A percentile compares a stretch with the other conserved stretches of the same genome.
These are phyloP conservation scores for Microdochium paspali DNA, from an alignment of 2,329 filamentous ascomycete species.

Conservation along the genomic window DNA sequence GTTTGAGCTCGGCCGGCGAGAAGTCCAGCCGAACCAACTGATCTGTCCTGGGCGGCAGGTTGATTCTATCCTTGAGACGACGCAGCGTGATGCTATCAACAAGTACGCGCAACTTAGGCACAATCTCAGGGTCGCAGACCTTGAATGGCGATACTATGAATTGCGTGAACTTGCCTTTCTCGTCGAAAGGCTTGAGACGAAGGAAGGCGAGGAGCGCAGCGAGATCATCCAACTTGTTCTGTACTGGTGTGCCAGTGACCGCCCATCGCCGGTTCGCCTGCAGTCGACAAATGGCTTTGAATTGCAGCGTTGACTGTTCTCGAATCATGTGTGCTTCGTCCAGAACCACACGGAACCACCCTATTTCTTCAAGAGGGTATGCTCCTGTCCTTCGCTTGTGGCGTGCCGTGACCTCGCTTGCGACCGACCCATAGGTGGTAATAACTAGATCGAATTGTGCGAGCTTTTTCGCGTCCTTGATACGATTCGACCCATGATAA, in stretches of 20 bases:
- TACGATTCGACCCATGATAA: slow-evolving; percentile 76
- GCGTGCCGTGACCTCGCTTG: slow-evolving; percentile 64
- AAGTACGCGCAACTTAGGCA: slow-evolving; percentile 77
- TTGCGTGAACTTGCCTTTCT: slow-evolving; percentile 63
- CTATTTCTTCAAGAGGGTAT: slow-evolving; percentile 65
- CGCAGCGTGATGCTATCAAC: slow-evolving; percentile 93
- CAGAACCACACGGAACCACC: slow-evolving; percentile 88
- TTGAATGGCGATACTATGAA: slow-evolving; percentile 84
- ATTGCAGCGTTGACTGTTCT: slow-evolving; percentile 71
- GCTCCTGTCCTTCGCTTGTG: slow-evolving; percentile 48
- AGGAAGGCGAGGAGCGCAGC: slow-evolving; percentile 81
- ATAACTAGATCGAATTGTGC: slow-evolving; percentile 74
- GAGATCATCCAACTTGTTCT: slow-evolving; percentile 87
- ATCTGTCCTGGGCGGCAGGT: slow-evolving; percentile 68
- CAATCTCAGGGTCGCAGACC: slow-evolving; percentile 70
- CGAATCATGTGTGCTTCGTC: slow-evolving; percentile 95
- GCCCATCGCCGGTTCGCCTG: slow-evolving; percentile 83
- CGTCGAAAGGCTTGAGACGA: slow-evolving; percentile 75
- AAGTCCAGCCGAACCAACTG: slow-evolving; percentile 68
- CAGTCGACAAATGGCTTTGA: slow-evolving; percentile 74
- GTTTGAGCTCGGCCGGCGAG: slow-evolving; percentile 58
- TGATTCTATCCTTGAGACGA: slow-evolving; percentile 83
- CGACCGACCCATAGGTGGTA: slow-evolving; percentile 85
- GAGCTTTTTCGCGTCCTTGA: slow-evolving; percentile 58
- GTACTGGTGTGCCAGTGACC: slow-evolving; percentile 92